Percentiles rank a stretch among this genome's conserved stretches.
Evolutionary conservation across 345 rosid species (phyloP).

Genomic region (Eutrema heterophyllum): DNA sequence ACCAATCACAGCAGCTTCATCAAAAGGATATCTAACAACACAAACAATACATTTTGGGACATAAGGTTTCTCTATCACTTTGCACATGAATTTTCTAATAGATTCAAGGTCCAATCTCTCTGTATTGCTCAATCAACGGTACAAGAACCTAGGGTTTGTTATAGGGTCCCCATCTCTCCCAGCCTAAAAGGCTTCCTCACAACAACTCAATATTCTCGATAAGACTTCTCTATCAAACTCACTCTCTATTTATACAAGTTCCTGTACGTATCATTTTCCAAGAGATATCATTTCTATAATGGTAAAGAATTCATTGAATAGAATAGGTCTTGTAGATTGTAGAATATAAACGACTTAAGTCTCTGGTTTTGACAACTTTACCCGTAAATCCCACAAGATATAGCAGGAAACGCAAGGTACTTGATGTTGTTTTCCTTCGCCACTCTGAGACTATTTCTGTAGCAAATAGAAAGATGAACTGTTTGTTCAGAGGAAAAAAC

Average conservation of each 20-base stretch:
- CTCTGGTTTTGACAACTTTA: slow-evolving; percentile 24
- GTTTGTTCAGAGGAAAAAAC: neutral
- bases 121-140: no score
- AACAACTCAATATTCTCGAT: no score
- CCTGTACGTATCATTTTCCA: neutral
- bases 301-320: neutral
- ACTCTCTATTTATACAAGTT: no score
- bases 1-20: slow-evolving; percentile 73
- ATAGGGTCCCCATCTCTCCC: no score
- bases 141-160: no score
- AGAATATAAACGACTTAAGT: neutral
- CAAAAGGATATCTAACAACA: slow-evolving; percentile 64
- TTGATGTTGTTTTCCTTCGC: slow-evolving; percentile 68
- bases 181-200: no score
- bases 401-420: slow-evolving; percentile 81
- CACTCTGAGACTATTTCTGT: slow-evolving; percentile 62
- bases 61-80: neutral
- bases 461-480: slow-evolving; percentile 15
- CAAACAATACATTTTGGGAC: neutral
- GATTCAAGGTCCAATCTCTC: no score
- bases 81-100: neutral
- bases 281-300: neutral
- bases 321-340: neutral
- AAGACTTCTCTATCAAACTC: no score
- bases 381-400: slow-evolving; percentile 77